A percentile compares a stretch with the other conserved stretches of the same genome.
These are phyloP conservation scores for Penicillium angulare DNA, from an alignment of 495 filamentous ascomycete genomes.

Conservation along the genomic window DNA sequence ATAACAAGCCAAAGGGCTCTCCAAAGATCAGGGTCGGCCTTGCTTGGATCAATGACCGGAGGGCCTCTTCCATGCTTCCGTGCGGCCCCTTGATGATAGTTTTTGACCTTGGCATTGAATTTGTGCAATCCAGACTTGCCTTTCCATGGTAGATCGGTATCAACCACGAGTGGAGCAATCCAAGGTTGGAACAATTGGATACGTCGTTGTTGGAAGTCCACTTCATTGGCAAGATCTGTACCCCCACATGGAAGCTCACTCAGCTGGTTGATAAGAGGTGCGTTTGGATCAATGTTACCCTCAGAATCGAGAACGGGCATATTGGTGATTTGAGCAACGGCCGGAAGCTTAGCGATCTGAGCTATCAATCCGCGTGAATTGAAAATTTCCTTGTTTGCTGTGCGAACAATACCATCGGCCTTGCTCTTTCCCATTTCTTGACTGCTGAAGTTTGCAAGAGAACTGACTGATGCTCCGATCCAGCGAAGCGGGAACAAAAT, in stretches of 20 bases:
- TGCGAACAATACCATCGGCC: constrained; percentile 22
- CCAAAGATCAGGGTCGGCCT: neutral
- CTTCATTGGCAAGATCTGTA: constrained; percentile 1
- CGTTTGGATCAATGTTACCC: constrained; percentile 20
- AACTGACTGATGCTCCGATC: constrained; percentile 25
- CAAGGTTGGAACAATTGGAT: constrained; percentile 21
- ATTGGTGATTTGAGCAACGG: constrained; percentile 23
- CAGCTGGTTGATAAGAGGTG: constrained; percentile 19
- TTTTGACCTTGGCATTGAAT: constrained; percentile 29
- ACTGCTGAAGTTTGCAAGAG: constrained; percentile 23
- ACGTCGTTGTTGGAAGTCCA: constrained; percentile 17
- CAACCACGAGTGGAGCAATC: constrained; percentile 27
- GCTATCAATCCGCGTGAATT: constrained; percentile 22
- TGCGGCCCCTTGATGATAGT: constrained; percentile 10
- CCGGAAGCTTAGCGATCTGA: constrained; percentile 25
- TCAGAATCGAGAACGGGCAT: constrained; percentile 27
- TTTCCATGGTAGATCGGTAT: constrained; percentile 22
- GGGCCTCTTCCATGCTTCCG: too few relatives aligned
- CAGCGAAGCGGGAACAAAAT: constrained; percentile 30
- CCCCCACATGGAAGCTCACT: neutral
- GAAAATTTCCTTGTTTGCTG: constrained; percentile 31
- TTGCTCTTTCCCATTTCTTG: constrained; percentile 26
- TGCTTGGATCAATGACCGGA: neutral
- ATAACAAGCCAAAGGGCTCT: constrained; percentile 3
- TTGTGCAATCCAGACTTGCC: constrained; percentile 22